Base-by-base conservation (phyloP, 352 stramenopile species). In the Blastocystis sp. region DNA sequence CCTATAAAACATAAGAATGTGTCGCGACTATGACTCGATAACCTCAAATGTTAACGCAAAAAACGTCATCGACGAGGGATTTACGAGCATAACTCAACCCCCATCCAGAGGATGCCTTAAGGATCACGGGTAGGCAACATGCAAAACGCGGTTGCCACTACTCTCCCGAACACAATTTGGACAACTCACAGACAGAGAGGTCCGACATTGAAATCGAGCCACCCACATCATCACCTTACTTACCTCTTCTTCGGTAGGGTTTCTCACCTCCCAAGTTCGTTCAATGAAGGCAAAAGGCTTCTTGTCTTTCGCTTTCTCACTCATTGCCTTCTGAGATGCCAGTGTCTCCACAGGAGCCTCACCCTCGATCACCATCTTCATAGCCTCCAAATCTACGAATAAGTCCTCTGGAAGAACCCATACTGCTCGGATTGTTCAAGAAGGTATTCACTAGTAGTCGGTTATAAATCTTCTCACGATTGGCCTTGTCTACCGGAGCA, bases 21-120 rank as follows among this genome's bases (percentile, higher is more conserved):
- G 56, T 84, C 73, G 73, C 50, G 73, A 68, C 68, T 84, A 84
- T 84, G 73, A 84, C 73, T 84, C 73, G 73, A 84, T 68, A 84
- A 68, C 73, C 73, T 84, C 73, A 64, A 84, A 84, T 56, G 34
- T 63, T 84, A 53, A 84, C 73, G 73, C 73, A 84, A 84, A 84
- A 80, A 84, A 84, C 73, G 73, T 84, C 73, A 53, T 84, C 39
- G 73, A 84, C 73, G 50, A 23, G 50, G 73, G 73, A 64, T 84
- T 84, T 84, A 47, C 56, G 73, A 80, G 68, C 62, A 55, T 41
- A 15, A 53, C 73, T 84, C 73, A 54, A 84, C 73, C 73, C 56
- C 55, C 53, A 53, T 84, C 73, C 73, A 84, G 73, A 84, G 73
- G 73, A 63, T 84, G 73, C 73, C 73, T 84, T 84, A 84, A 84